phyloP scores from a whole-genome alignment of 345 rosid genomes.

The Toxicodendron radicans region DNA sequence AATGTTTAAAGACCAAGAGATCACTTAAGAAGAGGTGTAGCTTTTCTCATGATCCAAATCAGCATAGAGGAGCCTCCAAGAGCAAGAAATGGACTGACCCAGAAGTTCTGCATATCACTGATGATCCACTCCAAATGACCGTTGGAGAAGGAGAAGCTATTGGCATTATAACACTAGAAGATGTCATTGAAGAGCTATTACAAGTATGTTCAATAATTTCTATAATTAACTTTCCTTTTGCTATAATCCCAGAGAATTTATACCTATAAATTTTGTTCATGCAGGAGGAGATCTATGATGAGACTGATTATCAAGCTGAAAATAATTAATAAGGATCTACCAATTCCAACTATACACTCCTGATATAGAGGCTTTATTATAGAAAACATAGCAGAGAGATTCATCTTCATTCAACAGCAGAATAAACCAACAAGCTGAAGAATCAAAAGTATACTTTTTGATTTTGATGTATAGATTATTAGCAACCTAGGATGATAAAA shows the following conservation, averaged over 20 bases:
- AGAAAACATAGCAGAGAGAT: background rate
- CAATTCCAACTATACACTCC: background rate
- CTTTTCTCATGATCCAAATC: constrained; percentile 27
- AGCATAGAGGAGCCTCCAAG: constrained; percentile 28
- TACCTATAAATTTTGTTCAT: background rate
- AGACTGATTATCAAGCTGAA: constrained; percentile 51
- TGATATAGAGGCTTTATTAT: background rate
- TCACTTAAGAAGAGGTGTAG: constrained; percentile 41
- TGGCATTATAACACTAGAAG: constrained; percentile 66
- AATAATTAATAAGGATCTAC: background rate
- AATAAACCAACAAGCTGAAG: background rate
- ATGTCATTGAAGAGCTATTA: constrained; percentile 65
- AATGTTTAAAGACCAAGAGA: constrained; percentile 30
- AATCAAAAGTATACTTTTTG: background rate
- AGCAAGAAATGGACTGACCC: constrained; percentile 49
- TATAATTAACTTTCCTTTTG: background rate
- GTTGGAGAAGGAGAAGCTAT: constrained; percentile 42
- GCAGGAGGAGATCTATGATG: constrained; percentile 73
- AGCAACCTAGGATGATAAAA: background rate
- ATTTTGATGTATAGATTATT: background rate
- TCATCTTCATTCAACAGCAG: background rate
- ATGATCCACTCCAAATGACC: constrained; percentile 24
- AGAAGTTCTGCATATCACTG: constrained; percentile 41
- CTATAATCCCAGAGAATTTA: constrained; percentile 1
- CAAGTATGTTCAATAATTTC: constrained; percentile 36